Evolutionary conservation across 768 basidiomycete species (phyloP).

Genomic region (Russula abietina): DNA sequence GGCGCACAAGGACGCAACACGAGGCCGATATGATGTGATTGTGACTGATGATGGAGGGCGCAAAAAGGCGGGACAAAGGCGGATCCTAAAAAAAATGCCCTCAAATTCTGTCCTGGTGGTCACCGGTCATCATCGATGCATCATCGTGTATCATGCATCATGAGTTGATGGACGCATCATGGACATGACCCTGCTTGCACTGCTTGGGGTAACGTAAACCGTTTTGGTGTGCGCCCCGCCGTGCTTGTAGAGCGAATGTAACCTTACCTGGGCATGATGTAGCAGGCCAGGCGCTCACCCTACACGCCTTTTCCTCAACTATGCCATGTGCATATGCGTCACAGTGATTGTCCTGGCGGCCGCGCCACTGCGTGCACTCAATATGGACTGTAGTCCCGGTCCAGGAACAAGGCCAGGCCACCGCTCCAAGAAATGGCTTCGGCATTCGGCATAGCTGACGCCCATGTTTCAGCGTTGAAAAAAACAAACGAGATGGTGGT

Average conservation of each 20-base stretch:
- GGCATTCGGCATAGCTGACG: too few species aligned
- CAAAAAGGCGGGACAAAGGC: not conserved
- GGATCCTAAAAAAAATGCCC: not conserved
- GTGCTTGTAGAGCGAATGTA: not conserved
- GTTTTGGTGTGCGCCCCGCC: not conserved
- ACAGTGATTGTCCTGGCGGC: too few species aligned
- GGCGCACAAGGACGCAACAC: not conserved
- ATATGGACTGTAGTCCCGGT: not conserved
- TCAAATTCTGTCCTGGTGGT: not conserved
- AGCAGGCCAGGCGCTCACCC: not conserved
- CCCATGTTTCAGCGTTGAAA: too few species aligned
- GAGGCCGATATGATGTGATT: not conserved
- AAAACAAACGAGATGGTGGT: too few species aligned
- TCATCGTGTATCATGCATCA: not conserved
- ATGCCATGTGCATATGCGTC: not conserved
- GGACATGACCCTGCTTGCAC: not conserved
- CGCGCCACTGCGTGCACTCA: too few species aligned
- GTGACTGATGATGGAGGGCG: not conserved
- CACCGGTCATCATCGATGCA: not conserved
- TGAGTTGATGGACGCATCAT: too few species aligned
- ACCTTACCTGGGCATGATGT: not conserved
- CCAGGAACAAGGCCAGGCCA: too few species aligned
- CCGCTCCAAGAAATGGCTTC: too few species aligned
- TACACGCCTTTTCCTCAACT: not conserved
- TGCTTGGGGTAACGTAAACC: not conserved